Base-by-base conservation (phyloP, 768 basidiomycete genomes). In the Mrakia blollopis region DNA sequence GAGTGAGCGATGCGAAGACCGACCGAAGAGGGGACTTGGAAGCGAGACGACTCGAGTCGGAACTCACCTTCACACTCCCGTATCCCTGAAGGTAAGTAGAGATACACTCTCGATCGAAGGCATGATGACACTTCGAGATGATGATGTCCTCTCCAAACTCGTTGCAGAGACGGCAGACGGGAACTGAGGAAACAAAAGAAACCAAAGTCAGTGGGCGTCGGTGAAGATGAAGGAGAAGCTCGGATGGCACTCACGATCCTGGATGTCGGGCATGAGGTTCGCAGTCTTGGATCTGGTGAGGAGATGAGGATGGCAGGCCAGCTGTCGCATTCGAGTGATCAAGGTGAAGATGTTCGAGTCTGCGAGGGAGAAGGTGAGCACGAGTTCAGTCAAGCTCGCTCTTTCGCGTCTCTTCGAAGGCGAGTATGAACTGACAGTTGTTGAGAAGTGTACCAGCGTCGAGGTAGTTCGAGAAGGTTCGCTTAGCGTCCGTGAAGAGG, bases 61-160 rank as follows among this genome's bases (percentile, higher is more conserved):
- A 44, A 69, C 44, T 30, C 18, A 44, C 62, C n/a, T 47, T 39
- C 61, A 41, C 47, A 23, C 41, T 39, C 16, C 76, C 76, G 65
- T 68, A 77, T 13, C 76, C 76, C 0, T 65, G 88, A 68, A 98
- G 86, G 82, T 98, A 98, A 83, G 95, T 93, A 81, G 88, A 90
- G 83, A 99, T 95, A 81, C 97, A 99, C 82, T 94, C 92, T 74
- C 97, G 88, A 82, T 98, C 94, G 81, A 97, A 99, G 79, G 97
- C 90, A 82, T 99, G 97, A 57, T 88, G 89, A 82, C 97, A 99
- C 80, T 90, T 92, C 35, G 94, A 90, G 81, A 93, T 89, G 79
- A 99, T 98, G 4, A 97, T 94, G 81, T 99, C 97, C 84, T 99
- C 97, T 0, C 93, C 96, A 57, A 97, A 87, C 80, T 99, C 97